Evolutionary conservation across 1,139 yeast genomes (phyloP).

Genomic region (Arxiozyma slooffiae): DNA sequence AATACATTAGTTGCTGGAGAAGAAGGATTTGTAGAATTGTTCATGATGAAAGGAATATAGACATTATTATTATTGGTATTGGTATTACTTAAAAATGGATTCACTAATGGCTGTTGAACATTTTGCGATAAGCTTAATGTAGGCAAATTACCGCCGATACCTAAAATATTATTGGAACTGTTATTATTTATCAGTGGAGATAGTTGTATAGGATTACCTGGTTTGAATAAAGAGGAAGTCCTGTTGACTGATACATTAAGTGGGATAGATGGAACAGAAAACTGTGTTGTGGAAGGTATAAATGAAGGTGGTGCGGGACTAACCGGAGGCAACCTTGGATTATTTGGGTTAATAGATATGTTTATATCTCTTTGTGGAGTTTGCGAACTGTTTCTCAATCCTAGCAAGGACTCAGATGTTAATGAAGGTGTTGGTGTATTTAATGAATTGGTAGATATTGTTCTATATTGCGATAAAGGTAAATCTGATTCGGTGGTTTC

Average conservation of each 20-base stretch:
- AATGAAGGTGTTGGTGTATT: background rate
- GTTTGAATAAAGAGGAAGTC: background rate
- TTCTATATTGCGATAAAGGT: slow-evolving; percentile 7
- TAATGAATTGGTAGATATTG: background rate
- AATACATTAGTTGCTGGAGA: slow-evolving; percentile 6
- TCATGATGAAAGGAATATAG: background rate
- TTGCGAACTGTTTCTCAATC: background rate
- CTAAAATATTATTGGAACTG: background rate
- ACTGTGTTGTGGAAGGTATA: background rate
- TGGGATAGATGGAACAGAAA: background rate
- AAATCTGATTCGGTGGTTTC: slow-evolving; percentile 7
- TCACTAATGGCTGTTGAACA: slow-evolving; percentile 2
- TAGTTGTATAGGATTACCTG: background rate
- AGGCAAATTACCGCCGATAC: slow-evolving; percentile 2
- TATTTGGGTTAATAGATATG: background rate
- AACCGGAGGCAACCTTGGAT: background rate
- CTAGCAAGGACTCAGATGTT: slow-evolving; percentile 1
- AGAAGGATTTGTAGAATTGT: background rate
- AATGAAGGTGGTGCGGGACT: background rate
- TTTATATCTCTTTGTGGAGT: background rate
- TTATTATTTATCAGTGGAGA: background rate
- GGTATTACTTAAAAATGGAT: background rate
- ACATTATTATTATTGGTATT: background rate
- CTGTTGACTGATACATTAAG: background rate
- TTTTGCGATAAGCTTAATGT: background rate